Evolutionary conservation across 192 early-diverging fungal species (phyloP), one percentile per base, ranked within the genome.

Genomic region (Coemansia asiatica): DNA sequence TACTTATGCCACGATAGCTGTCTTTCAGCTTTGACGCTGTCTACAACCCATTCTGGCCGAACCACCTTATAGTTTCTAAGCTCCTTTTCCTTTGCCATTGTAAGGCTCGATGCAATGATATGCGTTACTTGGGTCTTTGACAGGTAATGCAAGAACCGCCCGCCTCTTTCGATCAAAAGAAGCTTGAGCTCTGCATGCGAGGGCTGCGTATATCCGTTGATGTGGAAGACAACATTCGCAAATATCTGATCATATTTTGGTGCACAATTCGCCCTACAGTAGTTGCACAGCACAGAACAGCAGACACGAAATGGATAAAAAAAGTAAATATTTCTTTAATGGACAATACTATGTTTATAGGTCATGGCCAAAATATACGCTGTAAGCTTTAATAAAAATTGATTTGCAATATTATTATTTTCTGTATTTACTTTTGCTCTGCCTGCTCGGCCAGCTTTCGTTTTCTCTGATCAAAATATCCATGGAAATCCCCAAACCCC

Each of bases 21-120:
- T 47, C 74, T 79, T 13, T 74, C 68, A 1, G 82, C 82, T 35
- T 81, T 74, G 35, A 92, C 76, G 23, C 85, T 87, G 25, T 97
- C 91, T 1, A 81, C 72, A 6, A 97, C 74, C 95, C 95, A 97
- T 23, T 84, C 84, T 22, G 90, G 89, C 19, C 67, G 84, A 9
- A 88, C 90, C 0, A 91, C 85, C 31, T 84, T 85, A 73, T 90
- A 91, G 31, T 77, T 74, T 23, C 86, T 63, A 60, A 90, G 83
- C 54, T 89, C 86, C 44, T 86, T 81, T 54, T 86, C 85, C 64
- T 91, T 91, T 19, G 86, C 60, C 61, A 85, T 74, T 5, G 90
- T 87, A 18, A 91, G 56, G 21, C 84, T 87, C 18, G 86, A 79
- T 0, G 90, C 88, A 35, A 91, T 78, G 47, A 91, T 90, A 46